Percentiles rank a stretch among this genome's conserved stretches.
Evolutionary conservation across 805 yeast genomes (phyloP).

Genomic region (Yamadazyma nakazawae): DNA sequence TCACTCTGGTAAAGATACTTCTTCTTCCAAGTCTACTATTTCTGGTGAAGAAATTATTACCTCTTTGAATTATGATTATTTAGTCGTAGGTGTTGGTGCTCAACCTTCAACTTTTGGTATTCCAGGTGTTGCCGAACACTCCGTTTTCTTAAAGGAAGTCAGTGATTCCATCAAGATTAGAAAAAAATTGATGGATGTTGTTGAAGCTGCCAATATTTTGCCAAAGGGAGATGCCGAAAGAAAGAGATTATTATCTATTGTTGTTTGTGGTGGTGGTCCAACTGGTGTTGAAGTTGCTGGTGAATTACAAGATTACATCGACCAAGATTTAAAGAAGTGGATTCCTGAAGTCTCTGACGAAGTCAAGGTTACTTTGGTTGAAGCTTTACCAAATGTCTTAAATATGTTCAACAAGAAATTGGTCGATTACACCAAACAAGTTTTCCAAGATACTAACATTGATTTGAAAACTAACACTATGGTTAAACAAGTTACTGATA

Average conservation of each 20-base stretch:
- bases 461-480: conserved; percentile 78
- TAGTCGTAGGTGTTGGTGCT: conserved; percentile 93
- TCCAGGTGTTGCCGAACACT: conserved; percentile 88
- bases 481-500: conserved; percentile 80
- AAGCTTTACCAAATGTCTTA: conserved; percentile 87
- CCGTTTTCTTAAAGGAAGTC: conserved; percentile 86
- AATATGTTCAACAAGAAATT: conserved; percentile 66
- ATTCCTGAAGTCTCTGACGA: conserved; percentile 83
- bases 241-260: conserved; percentile 77
- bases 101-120: conserved; percentile 92
- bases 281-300: conserved; percentile 98
- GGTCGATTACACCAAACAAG: conserved; percentile 75
- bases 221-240: conserved; percentile 77
- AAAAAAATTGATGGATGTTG: conserved; percentile 75
- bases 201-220: conserved; percentile 83
- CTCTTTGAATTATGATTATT: conserved; percentile 66
- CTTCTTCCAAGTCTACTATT: conserved; percentile 38
- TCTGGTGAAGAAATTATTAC: conserved; percentile 43
- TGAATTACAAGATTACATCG: conserved; percentile 90
- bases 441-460: conserved; percentile 65
- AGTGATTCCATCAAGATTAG: conserved; percentile 84
- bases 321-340: conserved; percentile 86
- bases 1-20: conserved; percentile 49
- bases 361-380: conserved; percentile 79
- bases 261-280: conserved; percentile 98